phyloP scores from a whole-genome alignment of 768 basidiomycete genomes.

The Hygrocybe coccinea region DNA sequence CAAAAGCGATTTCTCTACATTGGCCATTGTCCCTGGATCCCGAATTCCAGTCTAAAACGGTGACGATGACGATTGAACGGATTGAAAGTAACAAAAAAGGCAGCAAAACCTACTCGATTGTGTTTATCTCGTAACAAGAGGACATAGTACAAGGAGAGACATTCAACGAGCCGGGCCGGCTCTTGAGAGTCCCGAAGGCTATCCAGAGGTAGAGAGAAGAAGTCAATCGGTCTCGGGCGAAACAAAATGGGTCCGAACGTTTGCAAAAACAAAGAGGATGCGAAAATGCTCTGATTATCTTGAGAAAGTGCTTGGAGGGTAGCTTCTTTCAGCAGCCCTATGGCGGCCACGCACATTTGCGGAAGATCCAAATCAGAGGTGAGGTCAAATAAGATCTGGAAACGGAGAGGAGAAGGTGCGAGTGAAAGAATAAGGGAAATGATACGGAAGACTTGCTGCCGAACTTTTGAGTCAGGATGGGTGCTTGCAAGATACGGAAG shows the following conservation, averaged over 20 bases:
- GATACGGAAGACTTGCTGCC: slow-evolving; percentile 59
- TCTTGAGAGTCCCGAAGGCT: slow-evolving; percentile 55
- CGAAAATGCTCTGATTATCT: slow-evolving; percentile 41
- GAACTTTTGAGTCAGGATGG: slow-evolving; percentile 53
- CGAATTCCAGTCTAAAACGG: slow-evolving; percentile 47
- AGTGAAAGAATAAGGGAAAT: slow-evolving; percentile 50
- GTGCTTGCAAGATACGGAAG: slow-evolving; percentile 55
- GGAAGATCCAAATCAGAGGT: slow-evolving; percentile 46
- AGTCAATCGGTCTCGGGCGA: slow-evolving; percentile 48
- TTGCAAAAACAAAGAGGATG: slow-evolving; percentile 50
- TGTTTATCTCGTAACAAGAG: slow-evolving; percentile 52
- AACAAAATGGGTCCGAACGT: slow-evolving; percentile 59
- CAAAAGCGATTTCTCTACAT: slow-evolving; percentile 43
- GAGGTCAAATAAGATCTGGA: slow-evolving; percentile 54
- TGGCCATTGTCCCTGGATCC: slow-evolving; percentile 39
- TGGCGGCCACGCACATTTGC: slow-evolving; percentile 64
- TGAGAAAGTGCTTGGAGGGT: slow-evolving; percentile 45
- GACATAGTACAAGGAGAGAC: slow-evolving; percentile 64
- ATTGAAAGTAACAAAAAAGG: not conserved
- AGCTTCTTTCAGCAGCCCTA: slow-evolving; percentile 66
- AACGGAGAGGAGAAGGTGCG: slow-evolving; percentile 43
- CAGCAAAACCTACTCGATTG: slow-evolving; percentile 43
- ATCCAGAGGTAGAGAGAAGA: slow-evolving; percentile 38
- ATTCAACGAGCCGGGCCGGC: slow-evolving; percentile 57
- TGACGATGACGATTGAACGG: not conserved